Conservation (phyloP, 371 early-diverging fungal species). For the Parasitella parasitica region DNA sequence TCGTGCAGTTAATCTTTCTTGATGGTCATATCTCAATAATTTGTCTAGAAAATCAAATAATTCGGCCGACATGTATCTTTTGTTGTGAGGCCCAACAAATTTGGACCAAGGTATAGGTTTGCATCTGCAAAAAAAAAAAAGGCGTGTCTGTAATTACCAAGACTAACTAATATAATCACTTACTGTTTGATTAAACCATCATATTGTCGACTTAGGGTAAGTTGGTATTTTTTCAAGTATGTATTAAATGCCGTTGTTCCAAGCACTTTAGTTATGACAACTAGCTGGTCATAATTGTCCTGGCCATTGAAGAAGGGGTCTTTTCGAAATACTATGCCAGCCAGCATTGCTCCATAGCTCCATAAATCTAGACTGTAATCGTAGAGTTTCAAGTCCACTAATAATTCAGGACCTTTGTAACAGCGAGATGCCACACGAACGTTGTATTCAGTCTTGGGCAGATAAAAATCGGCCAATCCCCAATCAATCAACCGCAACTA, state of each 20-base stretch:
- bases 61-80: conserved; percentile 85
- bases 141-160: background rate
- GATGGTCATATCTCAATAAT: conserved; percentile 96
- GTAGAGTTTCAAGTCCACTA: conserved; percentile 97
- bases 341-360: conserved; percentile 99
- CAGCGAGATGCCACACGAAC: conserved; percentile 98
- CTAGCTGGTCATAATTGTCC: conserved; percentile 98
- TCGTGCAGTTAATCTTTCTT: conserved; percentile 90
- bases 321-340: conserved; percentile 97
- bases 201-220: conserved; percentile 56
- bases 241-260: conserved; percentile 92
- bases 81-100: conserved; percentile 87
- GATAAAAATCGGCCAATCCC: conserved; percentile 99
- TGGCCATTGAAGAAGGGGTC: conserved; percentile 99
- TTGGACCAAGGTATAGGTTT: conserved; percentile 91
- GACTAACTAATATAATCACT: background rate
- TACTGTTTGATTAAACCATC: conserved; percentile 14
- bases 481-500: conserved; percentile 98
- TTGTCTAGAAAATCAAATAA: conserved; percentile 94
- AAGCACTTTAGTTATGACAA: conserved; percentile 94
- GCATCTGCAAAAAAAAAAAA: conserved; percentile 39
- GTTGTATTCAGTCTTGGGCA: conserved; percentile 96
- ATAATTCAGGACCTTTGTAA: conserved; percentile 99
- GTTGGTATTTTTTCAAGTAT: conserved; percentile 95
- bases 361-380: conserved; percentile 99